Conservation (phyloP, 2,329 filamentous ascomycete species). For the Xenoacremonium recifei region DNA sequence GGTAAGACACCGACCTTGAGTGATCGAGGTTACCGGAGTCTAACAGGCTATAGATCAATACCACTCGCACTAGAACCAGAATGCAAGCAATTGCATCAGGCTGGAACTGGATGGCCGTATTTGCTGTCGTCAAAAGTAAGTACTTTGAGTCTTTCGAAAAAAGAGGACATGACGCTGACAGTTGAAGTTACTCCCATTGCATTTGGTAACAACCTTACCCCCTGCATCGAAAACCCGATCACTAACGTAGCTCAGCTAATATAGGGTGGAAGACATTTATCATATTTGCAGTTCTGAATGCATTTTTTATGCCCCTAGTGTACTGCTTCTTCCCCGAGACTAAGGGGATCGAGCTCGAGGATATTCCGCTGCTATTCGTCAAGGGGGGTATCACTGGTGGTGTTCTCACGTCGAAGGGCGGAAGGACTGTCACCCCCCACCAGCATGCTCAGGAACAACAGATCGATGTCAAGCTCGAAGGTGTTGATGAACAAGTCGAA, state of each 20-base stretch:
- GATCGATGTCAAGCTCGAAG: slow-evolving; percentile 1
- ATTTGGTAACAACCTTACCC: neutral
- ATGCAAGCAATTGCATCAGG: slow-evolving; percentile 36
- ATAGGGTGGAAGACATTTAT: slow-evolving; percentile 28
- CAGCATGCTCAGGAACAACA: slow-evolving; percentile 8
- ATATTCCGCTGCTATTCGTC: slow-evolving; percentile 22
- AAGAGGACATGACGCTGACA: too few species aligned
- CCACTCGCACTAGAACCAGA: slow-evolving; percentile 37
- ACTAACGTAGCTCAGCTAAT: slow-evolving; percentile 6
- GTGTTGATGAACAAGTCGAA: slow-evolving; percentile 4
- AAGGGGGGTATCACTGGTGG: slow-evolving; percentile 10
- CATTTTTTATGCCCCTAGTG: slow-evolving; percentile 26
- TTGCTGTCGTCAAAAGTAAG: slow-evolving; percentile 6
- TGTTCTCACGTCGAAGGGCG: slow-evolving; percentile 7
- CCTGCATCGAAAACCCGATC: neutral
- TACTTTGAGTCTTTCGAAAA: too few species aligned
- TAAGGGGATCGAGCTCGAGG: slow-evolving; percentile 40
- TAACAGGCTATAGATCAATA: too few species aligned
- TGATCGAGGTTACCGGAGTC: too few species aligned
- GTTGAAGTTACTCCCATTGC: neutral
- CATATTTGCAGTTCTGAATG: slow-evolving; percentile 28
- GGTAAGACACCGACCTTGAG: too few species aligned
- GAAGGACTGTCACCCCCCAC: slow-evolving; percentile 7
- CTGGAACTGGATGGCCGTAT: slow-evolving; percentile 14
- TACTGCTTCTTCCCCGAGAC: slow-evolving; percentile 30